Evolutionary conservation across 1,284 basidiomycete species (phyloP).

Genomic region (Phaffia rhodozyma): DNA sequence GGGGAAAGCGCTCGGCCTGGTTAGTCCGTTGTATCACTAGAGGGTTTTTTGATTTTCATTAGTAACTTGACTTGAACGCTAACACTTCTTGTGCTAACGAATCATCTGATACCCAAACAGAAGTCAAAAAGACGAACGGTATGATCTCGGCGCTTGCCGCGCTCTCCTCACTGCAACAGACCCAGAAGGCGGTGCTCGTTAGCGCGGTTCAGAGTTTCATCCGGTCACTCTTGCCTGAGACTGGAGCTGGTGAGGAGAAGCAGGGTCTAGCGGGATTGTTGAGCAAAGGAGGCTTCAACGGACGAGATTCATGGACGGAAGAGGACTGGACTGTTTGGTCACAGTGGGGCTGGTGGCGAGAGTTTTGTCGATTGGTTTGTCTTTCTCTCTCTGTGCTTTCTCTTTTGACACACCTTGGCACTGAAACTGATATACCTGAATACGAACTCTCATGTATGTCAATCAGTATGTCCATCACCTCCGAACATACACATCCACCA

Average conservation of each 20-base stretch:
- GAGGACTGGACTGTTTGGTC: conserved; percentile 68
- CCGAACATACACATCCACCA: conserved; percentile 12
- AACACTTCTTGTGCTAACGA: too few relatives aligned
- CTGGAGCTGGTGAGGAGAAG: conserved; percentile 43
- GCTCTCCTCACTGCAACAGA: conserved; percentile 53
- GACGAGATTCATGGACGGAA: conserved; percentile 52
- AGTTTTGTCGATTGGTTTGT: conserved; percentile 65
- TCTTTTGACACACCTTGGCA: too few relatives aligned
- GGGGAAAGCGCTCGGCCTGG: conserved; percentile 11
- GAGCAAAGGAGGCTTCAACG: conserved; percentile 44
- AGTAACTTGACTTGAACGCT: too few relatives aligned
- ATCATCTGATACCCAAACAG: conserved; percentile 19
- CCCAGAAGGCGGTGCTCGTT: conserved; percentile 58
- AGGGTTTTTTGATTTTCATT: too few relatives aligned
- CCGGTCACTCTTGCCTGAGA: conserved; percentile 42
- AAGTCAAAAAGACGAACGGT: conserved; percentile 19
- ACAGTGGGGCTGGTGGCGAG: conserved; percentile 74
- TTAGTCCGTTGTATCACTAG: too few relatives aligned
- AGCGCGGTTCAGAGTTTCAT: conserved; percentile 59
- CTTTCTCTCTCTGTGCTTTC: not conserved
- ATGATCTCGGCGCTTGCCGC: conserved; percentile 57
- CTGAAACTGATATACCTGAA: not conserved
- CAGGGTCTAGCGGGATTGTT: conserved; percentile 7
- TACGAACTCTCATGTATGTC: too few relatives aligned
- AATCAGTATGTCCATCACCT: conserved; percentile 17